Conservation (phyloP, 1,284 basidiomycete species). For the Cystobasidium pallidum region DNA sequence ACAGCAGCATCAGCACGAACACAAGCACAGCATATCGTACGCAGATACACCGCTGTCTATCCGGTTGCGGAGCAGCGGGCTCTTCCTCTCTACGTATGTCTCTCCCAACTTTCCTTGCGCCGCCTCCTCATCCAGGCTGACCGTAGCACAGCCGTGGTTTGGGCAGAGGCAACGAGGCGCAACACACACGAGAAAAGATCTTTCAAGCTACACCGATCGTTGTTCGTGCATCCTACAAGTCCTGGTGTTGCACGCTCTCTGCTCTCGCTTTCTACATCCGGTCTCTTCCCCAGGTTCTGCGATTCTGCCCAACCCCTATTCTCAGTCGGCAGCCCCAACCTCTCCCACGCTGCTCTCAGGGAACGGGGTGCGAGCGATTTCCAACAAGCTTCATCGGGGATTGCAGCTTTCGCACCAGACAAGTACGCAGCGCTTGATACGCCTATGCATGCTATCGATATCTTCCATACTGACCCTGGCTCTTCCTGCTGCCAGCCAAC, state of each 20-base stretch:
- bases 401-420: neutral
- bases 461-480: too few relatives aligned
- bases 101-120: too few relatives aligned
- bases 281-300: neutral
- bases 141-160: neutral
- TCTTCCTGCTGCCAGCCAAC: neutral
- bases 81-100: neutral
- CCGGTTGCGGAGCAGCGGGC: neutral
- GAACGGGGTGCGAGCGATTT: neutral
- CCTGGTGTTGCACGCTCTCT: too few relatives aligned
- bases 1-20: conserved; percentile 2
- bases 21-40: neutral
- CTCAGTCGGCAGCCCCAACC: neutral
- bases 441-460: neutral
- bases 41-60: neutral
- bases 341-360: neutral
- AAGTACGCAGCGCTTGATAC: neutral
- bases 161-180: neutral
- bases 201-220: too few relatives aligned
- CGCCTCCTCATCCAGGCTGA: neutral
- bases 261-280: neutral
- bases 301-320: neutral
- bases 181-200: too few relatives aligned
- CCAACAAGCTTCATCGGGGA: neutral
- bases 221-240: too few relatives aligned